A percentile compares a stretch with the other conserved stretches of the same genome.
Conservation (phyloP, 1,284 basidiomycete genomes). For the Abortiporus biennis region DNA sequence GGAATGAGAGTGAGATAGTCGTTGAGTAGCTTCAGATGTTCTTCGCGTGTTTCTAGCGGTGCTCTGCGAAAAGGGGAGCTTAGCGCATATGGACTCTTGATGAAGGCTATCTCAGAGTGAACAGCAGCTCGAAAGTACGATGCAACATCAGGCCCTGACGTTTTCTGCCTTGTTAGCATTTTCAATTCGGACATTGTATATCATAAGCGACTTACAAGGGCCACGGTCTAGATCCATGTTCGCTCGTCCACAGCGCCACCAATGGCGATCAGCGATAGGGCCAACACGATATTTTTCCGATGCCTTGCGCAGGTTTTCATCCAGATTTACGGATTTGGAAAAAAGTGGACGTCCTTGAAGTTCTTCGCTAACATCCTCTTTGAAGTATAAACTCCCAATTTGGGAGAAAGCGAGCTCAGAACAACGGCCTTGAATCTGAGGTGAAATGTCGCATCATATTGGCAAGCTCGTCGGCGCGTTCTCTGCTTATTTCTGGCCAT, state of each 20-base stretch:
- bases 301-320: background rate
- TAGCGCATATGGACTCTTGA: too few relatives aligned
- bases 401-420: background rate
- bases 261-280: background rate
- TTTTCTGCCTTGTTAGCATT: too few relatives aligned
- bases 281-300: background rate
- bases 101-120: too few relatives aligned
- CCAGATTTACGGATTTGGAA: background rate
- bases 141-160: too few relatives aligned
- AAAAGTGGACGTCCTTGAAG: background rate
- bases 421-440: background rate
- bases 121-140: too few relatives aligned
- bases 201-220: too few relatives aligned
- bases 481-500: background rate
- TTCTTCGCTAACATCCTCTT: background rate
- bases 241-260: background rate
- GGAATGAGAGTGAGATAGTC: too few relatives aligned
- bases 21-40: too few relatives aligned
- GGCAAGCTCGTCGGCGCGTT: background rate
- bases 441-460: background rate
- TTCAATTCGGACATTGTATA: too few relatives aligned
- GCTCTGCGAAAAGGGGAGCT: too few relatives aligned
- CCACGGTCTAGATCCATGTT: background rate
- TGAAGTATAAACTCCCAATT: constrained; percentile 1
- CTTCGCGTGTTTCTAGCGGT: too few relatives aligned